Conservation (phyloP, 116 monocot species). For the Phalaenopsis hybrid region DNA sequence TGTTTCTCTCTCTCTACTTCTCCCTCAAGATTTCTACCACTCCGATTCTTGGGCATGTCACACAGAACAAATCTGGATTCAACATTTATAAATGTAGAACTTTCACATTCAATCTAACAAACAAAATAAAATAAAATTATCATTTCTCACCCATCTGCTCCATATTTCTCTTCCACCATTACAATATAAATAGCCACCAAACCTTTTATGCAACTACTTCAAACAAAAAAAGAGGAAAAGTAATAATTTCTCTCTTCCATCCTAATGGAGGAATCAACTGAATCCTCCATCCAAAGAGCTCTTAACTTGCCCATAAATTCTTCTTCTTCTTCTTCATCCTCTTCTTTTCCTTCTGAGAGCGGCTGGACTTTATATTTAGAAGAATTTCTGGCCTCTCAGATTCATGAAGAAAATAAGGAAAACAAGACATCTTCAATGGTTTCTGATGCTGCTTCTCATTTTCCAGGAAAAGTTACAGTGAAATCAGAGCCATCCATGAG, state of each 20-base stretch:
- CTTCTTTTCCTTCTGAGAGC: conserved; percentile 4
- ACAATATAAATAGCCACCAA: no score
- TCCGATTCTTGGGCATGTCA: no score
- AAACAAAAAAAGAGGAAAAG: no score
- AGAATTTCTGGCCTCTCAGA: conserved; percentile 10
- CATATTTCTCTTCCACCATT: no score
- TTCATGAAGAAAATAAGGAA: background rate
- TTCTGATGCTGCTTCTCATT: conserved; percentile 12
- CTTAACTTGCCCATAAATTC: background rate
- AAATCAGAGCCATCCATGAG: background rate
- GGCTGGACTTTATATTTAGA: conserved; percentile 15
- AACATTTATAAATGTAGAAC: no score
- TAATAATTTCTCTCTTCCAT: background rate
- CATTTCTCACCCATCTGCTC: no score
- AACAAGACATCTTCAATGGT: background rate
- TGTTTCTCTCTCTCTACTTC: no score
- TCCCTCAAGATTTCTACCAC: no score
- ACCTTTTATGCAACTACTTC: no score
- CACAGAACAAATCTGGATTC: no score
- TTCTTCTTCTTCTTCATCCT: conserved; percentile 2
- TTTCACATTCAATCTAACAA: no score
- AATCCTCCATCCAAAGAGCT: background rate
- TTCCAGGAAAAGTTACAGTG: background rate
- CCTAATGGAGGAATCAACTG: background rate
- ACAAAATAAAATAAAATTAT: no score